Base-by-base conservation (phyloP, 2,329 filamentous ascomycete genomes). In the Leptographium lundbergii region DNA sequence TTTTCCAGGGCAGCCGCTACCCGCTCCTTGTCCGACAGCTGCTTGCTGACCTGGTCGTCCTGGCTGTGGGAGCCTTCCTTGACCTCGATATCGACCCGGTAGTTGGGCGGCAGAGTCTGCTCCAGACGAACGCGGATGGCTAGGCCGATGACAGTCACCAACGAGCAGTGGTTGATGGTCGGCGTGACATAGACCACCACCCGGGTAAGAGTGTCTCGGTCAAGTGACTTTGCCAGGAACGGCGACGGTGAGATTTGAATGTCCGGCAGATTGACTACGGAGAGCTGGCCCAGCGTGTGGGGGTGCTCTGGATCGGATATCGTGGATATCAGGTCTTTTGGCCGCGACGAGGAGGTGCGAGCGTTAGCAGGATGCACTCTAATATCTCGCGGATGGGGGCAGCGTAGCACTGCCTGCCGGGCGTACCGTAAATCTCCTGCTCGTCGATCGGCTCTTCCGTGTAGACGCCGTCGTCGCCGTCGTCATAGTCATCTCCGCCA, bases 221-320 rank as follows among this genome's bases (percentile, higher is more conserved):
- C 74, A 32, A 56, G 29, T 19, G 54, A 29, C 4, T 17, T 9
- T 74, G 80, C 10, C 19, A 57, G 52, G 74, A 73, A 11, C 73
- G 76, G 79, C 7, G 87, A 80, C 55, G 85, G 82, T 52, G 77
- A 77, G 65, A 99, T 89, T 67, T 83, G 80, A 66, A 99, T 96
- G 72, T 99, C 94, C 36, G 88, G 86, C n/a, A 99, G 84, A 65
- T 95, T 96, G 65, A 99, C 91, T 57, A 99, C 94, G 39, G 91
- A 91, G 48, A 99, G 80, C 67, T 94, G 91, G 62, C 91, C 94
- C 55, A 99, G 81, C 3, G 92, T 95, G 57, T 96, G 84, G 45
- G 94, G 94, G 69, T 99, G 94, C 74, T 99, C 94, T 2, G 94
- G 94, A 71, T 99, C 94, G 27, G 89, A 92, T 68, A 99, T 96